These are phyloP conservation scores for Boletus edulis DNA, from an alignment of 768 basidiomycete species.

Conservation along the genomic window DNA sequence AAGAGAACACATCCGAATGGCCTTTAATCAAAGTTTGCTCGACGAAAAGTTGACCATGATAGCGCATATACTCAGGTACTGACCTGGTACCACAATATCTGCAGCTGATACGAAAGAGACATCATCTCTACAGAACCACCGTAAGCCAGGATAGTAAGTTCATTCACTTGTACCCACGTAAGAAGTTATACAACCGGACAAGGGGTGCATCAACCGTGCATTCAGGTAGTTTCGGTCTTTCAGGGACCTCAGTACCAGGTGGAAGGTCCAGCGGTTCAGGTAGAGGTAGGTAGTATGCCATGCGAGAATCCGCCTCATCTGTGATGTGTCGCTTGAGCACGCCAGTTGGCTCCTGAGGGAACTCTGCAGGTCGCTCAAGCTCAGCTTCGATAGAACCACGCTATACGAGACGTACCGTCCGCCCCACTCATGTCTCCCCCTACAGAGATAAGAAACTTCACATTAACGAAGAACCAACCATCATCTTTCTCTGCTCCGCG, in stretches of 20 bases:
- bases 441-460: slow-evolving; percentile 70
- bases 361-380: slow-evolving; percentile 44
- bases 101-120: slow-evolving; percentile 89
- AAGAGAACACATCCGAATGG: slow-evolving; percentile 71
- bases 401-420: slow-evolving; percentile 48
- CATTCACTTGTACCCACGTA: slow-evolving; percentile 56
- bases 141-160: background rate
- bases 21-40: slow-evolving; percentile 35
- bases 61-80: background rate
- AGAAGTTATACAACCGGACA: slow-evolving; percentile 80
- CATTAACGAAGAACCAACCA: slow-evolving; percentile 84
- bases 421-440: slow-evolving; percentile 71
- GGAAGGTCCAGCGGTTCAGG: slow-evolving; percentile 41
- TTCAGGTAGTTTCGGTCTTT: slow-evolving; percentile 49
- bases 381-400: background rate
- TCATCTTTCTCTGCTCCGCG: slow-evolving; percentile 66
- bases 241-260: slow-evolving; percentile 40
- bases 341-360: slow-evolving; percentile 66
- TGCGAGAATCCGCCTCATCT: slow-evolving; percentile 68
- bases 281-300: slow-evolving; percentile 59
- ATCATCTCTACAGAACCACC: slow-evolving; percentile 64
- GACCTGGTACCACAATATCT: slow-evolving; percentile 80
- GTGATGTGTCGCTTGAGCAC: slow-evolving; percentile 64
- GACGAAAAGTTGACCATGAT: background rate
- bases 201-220: slow-evolving; percentile 79